phyloP scores from a whole-genome alignment of 2,329 filamentous ascomycete genomes.

The Clarireedia sp. region DNA sequence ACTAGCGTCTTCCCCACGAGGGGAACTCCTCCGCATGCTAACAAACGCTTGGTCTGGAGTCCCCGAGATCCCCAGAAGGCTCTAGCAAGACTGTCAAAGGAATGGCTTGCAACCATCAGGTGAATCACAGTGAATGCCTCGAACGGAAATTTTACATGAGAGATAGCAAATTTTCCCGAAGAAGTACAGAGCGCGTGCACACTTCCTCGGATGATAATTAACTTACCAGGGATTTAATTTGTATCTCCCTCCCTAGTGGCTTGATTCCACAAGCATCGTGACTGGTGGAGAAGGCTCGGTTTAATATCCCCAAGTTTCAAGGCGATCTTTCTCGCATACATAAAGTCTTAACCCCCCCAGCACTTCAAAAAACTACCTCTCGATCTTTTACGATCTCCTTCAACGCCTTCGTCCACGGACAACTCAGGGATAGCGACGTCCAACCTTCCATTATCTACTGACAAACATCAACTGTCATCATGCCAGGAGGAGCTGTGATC shows the following conservation, averaged over 20 bases:
- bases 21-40: neutral
- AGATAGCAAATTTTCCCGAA: neutral
- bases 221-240: neutral
- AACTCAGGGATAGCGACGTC: neutral
- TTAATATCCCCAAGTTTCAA: neutral
- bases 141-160: neutral
- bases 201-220: neutral
- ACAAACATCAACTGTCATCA: slow-evolving; percentile 4
- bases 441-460: neutral
- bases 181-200: slow-evolving; percentile 7
- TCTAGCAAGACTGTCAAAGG: neutral
- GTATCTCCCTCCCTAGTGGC: neutral
- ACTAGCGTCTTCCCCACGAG: slow-evolving; percentile 8
- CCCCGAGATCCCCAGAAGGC: neutral
- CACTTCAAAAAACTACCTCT: neutral
- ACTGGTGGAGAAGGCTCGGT: slow-evolving; percentile 4
- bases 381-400: neutral
- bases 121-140: neutral
- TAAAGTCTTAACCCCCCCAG: slow-evolving; percentile 1
- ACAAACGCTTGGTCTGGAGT: neutral
- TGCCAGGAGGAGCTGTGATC: slow-evolving; percentile 8
- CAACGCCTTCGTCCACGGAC: neutral
- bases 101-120: neutral
- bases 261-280: neutral
- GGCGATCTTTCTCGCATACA: neutral